Base-by-base conservation (phyloP, 345 rosid genomes). In the Citrus mangshanensis region DNA sequence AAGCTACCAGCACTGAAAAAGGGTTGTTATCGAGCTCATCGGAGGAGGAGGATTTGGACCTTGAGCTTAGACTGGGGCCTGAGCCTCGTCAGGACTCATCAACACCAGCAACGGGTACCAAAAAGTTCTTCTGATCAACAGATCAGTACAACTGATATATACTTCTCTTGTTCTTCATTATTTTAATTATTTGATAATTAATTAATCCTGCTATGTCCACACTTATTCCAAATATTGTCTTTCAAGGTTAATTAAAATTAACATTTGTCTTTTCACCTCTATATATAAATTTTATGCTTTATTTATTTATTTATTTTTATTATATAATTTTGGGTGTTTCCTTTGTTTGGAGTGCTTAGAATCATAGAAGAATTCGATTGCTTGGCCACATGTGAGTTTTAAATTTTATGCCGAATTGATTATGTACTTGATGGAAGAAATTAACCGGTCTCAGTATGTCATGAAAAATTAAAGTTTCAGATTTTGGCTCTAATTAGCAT, bases 61-160 rank as follows among this genome's bases (percentile, higher is more conserved):
- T 90, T 37, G 93, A 90, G 84, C 91, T 90, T 30, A 84, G 93
- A 83, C 76, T 90, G 61, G 91, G 93, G n/a, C 81, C 82, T 68
- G 86, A 86, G 64, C 89, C 84, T 42, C 75, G 64, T 54, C 75
- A 68, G 12, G 82, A 84, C 16, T 75, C 87, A 42, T 75, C 87
- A 54, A 77, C 84, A 35, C 72, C 84, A 25, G 9, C 81, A 19
- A 58, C 51, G 69, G 81, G 83, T 69, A 86, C 87, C 61, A 84
- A 76, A 80, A 84, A 58, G 85, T 87, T 86, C 82, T 88, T 88
- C 71, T 88, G 83, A 56, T 68, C 77, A 70, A 21, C 30, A 30
- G 72, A 46, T 54, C 22, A 4, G 7, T 18, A 9, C n/a, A 19
- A 10, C 12, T 18, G 60, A 71, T 10, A 25, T 34, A 71, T 7